Evolutionary conservation across 208 protist species (phyloP).

Genomic region (Trypanosomatidae sp.): DNA sequence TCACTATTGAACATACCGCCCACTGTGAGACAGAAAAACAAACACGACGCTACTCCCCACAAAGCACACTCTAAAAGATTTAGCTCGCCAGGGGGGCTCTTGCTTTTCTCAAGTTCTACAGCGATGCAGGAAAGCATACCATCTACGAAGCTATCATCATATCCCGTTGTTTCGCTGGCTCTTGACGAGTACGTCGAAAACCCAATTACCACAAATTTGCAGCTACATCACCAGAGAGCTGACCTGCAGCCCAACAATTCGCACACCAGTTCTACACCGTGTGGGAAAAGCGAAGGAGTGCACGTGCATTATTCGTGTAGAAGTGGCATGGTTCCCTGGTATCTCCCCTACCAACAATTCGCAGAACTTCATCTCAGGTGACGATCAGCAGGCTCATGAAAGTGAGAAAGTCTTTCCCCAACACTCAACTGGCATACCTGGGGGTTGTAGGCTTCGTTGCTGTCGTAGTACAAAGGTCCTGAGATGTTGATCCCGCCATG

Average conservation of each 20-base stretch:
- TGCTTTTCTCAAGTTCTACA: constrained; percentile 15
- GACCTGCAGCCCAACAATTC: constrained; percentile 30
- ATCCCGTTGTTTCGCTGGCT: constrained; percentile 27
- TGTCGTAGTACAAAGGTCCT: constrained; percentile 31
- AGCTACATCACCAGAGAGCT: constrained; percentile 25
- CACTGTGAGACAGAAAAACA: constrained; percentile 30
- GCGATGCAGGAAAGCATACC: constrained; percentile 20
- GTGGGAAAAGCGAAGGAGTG: constrained; percentile 32
- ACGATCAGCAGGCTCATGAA: constrained; percentile 41
- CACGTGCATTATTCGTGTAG: constrained; percentile 28
- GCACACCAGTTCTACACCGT: constrained; percentile 19
- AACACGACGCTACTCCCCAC: constrained; percentile 23
- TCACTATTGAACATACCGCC: constrained; percentile 24
- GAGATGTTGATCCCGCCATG: constrained; percentile 30
- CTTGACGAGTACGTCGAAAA: constrained; percentile 10
- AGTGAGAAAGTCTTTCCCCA: constrained; percentile 23
- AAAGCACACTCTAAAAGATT: constrained; percentile 23
- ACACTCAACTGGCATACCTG: constrained; percentile 1
- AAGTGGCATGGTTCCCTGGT: constrained; percentile 24
- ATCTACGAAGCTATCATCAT: constrained; percentile 34
- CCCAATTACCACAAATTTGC: constrained; percentile 13
- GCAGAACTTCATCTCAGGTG: constrained; percentile 30
- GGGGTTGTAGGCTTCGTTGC: constrained; percentile 21
- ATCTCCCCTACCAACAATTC: constrained; percentile 20
- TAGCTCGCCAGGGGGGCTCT: constrained; percentile 8